These are phyloP conservation scores for Phytophthora aleatoria DNA, from an alignment of 352 stramenopile species.

Conservation along the genomic window DNA sequence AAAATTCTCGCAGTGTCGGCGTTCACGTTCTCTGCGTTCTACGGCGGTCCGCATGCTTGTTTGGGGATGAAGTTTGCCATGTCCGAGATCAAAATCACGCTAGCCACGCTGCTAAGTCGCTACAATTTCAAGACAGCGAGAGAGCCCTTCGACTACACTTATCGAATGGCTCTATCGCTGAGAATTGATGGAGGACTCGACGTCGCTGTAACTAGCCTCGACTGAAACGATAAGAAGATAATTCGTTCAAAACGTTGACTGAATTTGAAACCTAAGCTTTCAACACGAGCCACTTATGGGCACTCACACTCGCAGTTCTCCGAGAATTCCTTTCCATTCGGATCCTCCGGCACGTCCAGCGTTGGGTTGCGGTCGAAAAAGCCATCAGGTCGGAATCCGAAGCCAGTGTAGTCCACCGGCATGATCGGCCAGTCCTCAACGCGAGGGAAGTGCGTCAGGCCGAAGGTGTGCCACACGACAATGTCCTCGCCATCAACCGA, in stretches of 20 bases:
- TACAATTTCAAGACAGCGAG: constrained; percentile 36
- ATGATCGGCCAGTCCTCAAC: constrained; percentile 82
- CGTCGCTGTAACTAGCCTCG: constrained; percentile 13
- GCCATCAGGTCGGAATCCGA: constrained; percentile 68
- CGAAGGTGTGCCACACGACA: constrained; percentile 81
- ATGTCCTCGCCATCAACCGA: constrained; percentile 65
- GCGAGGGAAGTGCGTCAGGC: constrained; percentile 68
- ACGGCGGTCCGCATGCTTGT: constrained; percentile 47
- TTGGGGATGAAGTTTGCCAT: constrained; percentile 54
- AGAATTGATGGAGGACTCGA: constrained; percentile 37
- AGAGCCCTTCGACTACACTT: constrained; percentile 33
- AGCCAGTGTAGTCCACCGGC: constrained; percentile 71
- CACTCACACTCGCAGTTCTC: constrained; percentile 30
- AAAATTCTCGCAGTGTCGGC: constrained; percentile 32
- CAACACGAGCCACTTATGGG: not conserved
- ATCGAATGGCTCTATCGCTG: constrained; percentile 40
- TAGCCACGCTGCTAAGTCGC: constrained; percentile 32
- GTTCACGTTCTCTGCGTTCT: constrained; percentile 58
- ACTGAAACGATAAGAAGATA: not conserved
- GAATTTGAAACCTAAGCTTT: not conserved
- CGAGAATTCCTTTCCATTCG: constrained; percentile 45
- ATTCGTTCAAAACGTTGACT: not conserved
- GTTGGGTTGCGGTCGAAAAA: constrained; percentile 75
- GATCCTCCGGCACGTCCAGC: constrained; percentile 48
- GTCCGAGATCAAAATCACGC: constrained; percentile 50